These are phyloP conservation scores for Aspergillus steynii DNA, from an alignment of 495 filamentous ascomycete species.

Conservation along the genomic window DNA sequence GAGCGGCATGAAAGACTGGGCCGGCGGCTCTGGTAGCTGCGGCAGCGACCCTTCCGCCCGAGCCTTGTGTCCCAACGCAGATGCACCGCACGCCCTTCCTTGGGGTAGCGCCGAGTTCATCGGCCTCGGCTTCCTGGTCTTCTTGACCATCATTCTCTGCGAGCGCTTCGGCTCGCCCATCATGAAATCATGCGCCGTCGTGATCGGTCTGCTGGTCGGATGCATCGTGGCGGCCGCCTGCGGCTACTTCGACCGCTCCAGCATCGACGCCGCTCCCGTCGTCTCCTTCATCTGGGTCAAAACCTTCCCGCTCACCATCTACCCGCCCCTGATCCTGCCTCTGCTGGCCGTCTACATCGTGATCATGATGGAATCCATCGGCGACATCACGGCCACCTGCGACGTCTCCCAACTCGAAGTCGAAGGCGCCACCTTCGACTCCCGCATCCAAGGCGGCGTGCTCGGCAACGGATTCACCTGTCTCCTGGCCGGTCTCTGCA, in stretches of 20 bases:
- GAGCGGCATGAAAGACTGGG: conserved; percentile 81
- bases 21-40: conserved; percentile 71
- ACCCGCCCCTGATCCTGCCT: conserved; percentile 82
- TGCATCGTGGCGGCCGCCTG: conserved; percentile 85
- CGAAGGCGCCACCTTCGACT: conserved; percentile 78
- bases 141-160: conserved; percentile 83
- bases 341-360: conserved; percentile 86
- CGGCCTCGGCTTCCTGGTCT: conserved; percentile 87
- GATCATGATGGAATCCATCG: conserved; percentile 86
- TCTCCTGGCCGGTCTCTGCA: conserved; percentile 75
- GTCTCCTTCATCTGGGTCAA: conserved; percentile 89
- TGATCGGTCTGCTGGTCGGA: conserved; percentile 78
- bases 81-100: conserved; percentile 75
- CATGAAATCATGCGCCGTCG: conserved; percentile 73
- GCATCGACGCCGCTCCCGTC: conserved; percentile 70
- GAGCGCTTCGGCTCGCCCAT: conserved; percentile 82
- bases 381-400: conserved; percentile 59
- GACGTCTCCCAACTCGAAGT: conserved; percentile 86
- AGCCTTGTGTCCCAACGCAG: conserved; percentile 67
- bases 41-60: conserved; percentile 53
- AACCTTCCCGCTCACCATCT: conserved; percentile 79
- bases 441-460: conserved; percentile 86
- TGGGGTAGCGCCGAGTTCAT: conserved; percentile 90
- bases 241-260: conserved; percentile 75
- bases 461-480: conserved; percentile 76